Conservation (phyloP, 305 asterid genomes). For the Salvia sclarea region DNA sequence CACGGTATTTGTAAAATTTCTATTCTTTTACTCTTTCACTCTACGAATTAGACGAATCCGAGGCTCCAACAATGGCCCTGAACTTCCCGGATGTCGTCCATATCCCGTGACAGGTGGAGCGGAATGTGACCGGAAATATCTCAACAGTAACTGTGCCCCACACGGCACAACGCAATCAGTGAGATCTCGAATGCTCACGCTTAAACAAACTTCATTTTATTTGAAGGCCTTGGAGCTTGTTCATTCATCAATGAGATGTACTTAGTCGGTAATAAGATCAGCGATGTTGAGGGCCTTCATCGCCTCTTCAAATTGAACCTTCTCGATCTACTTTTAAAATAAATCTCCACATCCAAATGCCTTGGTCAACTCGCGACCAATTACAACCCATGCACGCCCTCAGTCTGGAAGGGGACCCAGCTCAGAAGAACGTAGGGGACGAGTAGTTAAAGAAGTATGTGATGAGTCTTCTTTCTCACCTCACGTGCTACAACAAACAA, state of each 20-base stretch:
- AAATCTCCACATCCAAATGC: conserved; percentile 83
- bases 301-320: conserved; percentile 83
- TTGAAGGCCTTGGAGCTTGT: conserved; percentile 85
- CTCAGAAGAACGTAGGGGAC: conserved; percentile 87
- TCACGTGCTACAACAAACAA: conserved; percentile 71
- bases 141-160: no score
- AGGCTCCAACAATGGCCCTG: no score
- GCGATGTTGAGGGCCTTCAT: conserved; percentile 98
- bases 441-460: conserved; percentile 78
- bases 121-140: no score
- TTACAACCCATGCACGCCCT: conserved; percentile 80
- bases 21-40: no score
- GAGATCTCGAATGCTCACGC: no score
- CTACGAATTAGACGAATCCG: no score
- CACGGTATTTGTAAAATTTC: no score
- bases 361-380: conserved; percentile 97
- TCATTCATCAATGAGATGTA: conserved; percentile 84
- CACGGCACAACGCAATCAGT: no score
- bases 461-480: conserved; percentile 76
- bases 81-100: no score
- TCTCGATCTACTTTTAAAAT: conserved; percentile 87
- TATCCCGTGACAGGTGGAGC: no score
- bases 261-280: conserved; percentile 93
- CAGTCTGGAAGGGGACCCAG: conserved; percentile 90
- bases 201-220: conserved; percentile 9